These are phyloP conservation scores for Mucor velutinosus DNA, from an alignment of 371 early-diverging fungal genomes.

Conservation along the genomic window DNA sequence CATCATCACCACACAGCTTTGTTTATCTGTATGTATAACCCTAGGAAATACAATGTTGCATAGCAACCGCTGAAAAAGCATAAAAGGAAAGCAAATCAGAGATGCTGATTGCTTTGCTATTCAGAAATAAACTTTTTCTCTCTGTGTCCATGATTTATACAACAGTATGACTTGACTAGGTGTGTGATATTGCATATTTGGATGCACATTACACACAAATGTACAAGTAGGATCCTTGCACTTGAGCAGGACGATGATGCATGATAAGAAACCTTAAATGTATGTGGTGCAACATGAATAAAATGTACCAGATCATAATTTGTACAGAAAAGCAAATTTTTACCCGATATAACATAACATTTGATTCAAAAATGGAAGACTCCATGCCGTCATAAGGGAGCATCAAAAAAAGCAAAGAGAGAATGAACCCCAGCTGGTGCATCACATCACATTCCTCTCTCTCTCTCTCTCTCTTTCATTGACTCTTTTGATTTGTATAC, in stretches of 20 bases:
- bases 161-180: not conserved
- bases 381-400: not conserved
- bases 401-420: not conserved
- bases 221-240: not conserved
- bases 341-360: not conserved
- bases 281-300: not conserved
- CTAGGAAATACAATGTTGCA: not conserved
- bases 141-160: not conserved
- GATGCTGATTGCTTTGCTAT: too few relatives aligned
- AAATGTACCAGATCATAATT: not conserved
- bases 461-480: not conserved
- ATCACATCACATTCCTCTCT: not conserved
- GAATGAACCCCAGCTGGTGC: too few relatives aligned
- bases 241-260: not conserved
- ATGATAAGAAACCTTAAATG: not conserved
- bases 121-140: not conserved
- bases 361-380: not conserved
- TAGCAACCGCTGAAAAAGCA: too few relatives aligned
- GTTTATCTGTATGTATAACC: not conserved
- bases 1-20: not conserved
- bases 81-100: too few relatives aligned
- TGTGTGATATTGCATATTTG: not conserved
- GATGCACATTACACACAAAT: not conserved
- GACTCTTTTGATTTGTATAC: not conserved
- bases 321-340: not conserved